Evolutionary conservation across 805 yeast species (phyloP), one percentile per base, ranked within the genome.

Genomic region (Metschnikowia borealis): DNA sequence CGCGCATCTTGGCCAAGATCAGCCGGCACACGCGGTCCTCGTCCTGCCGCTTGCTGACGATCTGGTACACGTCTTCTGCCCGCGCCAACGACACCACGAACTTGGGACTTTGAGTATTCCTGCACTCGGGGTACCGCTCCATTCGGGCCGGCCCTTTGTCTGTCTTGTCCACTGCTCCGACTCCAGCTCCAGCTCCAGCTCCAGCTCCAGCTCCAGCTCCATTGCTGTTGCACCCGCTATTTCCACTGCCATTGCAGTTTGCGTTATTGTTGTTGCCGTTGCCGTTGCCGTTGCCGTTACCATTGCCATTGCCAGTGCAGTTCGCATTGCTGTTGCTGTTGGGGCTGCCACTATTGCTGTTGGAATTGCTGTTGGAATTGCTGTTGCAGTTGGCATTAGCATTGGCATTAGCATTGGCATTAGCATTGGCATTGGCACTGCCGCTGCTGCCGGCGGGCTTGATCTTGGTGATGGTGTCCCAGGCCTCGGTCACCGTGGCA

Each of bases 1-100:
- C 39, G 20, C 17, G n/a, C 23, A 33, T 35, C 29, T 41, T 46
- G 32, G 38, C 41, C 55, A 78, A 70, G 65, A 92, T 84, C 42
- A 84, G 74, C 38, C 77, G 70, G 51, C 82, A 75, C 2, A 94
- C 61, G 36, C 80, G 81, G 47, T 80, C 83, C 67, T 87, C 95
- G 62, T 87, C 94, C 45, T 77, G 75, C 50, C 71, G 67, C 63
- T 87, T 87, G 52, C 72, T 70, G 44, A 77, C 61, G 44, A 87
- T 69, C 64, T 81, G 87, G 46, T 76, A 65, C 26, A 83, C 74
- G 60, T 87, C 94, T 57, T 73, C 71, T 15, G 79, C 70, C 55
- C 76, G 80, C 2, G 95, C 95, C 54, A 77, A 71, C 32, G 85
- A 72, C 38, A 85, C 64, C 38, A 87, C 76, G 49, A 83, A 82